Conservation (phyloP, 371 early-diverging fungal species). For the Mucor racemosus region DNA sequence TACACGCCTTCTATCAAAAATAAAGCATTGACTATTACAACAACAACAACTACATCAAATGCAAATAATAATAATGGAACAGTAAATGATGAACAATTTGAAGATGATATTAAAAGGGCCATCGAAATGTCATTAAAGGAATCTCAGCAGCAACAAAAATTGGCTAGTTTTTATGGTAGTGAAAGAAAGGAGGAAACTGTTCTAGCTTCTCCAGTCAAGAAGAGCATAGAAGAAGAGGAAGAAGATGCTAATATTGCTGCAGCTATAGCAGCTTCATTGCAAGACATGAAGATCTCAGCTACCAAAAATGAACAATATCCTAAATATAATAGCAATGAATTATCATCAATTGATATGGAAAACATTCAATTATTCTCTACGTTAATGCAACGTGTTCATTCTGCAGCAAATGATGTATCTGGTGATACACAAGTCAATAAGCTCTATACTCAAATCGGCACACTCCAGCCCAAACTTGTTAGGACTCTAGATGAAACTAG, state of each 20-base stretch:
- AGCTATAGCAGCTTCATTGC: constrained; percentile 91
- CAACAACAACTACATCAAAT: constrained; percentile 11
- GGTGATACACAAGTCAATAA: constrained; percentile 67
- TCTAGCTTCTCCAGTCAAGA: not conserved
- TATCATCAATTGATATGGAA: constrained; percentile 69
- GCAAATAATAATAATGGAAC: constrained; percentile 5
- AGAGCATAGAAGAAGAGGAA: constrained; percentile 34
- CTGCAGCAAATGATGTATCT: constrained; percentile 53
- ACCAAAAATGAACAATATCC: not conserved
- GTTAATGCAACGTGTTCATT: constrained; percentile 65
- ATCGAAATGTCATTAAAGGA: constrained; percentile 86
- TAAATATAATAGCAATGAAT: constrained; percentile 27
- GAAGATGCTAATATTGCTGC: constrained; percentile 89
- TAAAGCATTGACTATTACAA: constrained; percentile 15
- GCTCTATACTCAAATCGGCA: constrained; percentile 71
- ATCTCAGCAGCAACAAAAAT: constrained; percentile 52
- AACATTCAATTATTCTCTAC: constrained; percentile 73
- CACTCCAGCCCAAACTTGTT: constrained; percentile 72
- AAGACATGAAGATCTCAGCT: constrained; percentile 54
- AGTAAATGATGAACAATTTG: constrained; percentile 57
- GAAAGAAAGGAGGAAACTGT: constrained; percentile 8
- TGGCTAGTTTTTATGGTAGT: not conserved
- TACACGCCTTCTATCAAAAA: constrained; percentile 22
- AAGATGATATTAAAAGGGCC: constrained; percentile 86
- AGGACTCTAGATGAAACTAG: constrained; percentile 68